Evolutionary conservation across 2,329 filamentous ascomycete genomes (phyloP), one percentile per base, ranked within the genome.

Genomic region (Botrytis squamosa): DNA sequence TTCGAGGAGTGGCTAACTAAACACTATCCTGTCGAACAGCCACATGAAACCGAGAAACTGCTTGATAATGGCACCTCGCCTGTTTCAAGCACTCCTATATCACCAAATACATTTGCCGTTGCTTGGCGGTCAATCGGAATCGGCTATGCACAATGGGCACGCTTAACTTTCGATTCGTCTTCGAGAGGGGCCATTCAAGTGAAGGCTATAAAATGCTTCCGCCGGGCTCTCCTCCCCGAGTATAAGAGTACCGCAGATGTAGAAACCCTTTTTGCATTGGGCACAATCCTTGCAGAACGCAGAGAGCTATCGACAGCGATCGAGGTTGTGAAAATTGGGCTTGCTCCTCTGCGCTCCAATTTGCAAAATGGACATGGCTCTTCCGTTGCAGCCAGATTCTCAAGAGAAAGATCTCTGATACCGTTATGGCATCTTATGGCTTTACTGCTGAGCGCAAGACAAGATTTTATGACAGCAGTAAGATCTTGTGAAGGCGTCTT

Each of bases 401-500:
- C 81, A 1, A 82, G 89, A 73, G 90, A 94, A 80, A 85, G 89
- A 65, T 86, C 88, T 10, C 83, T 91, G 49, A 90, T 98, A 38
- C 91, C 95, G 3, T 83, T 98, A 38, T 98, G 96, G 95, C 96
- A 99, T 84, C 86, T 99, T 25, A 86, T 99, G 65, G 91, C 94
- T 0, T 86, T 99, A 38, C 86, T 98, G 36, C 84, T 98, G 44
- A 97, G 93, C 77, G 93, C 94, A 1, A 90, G 93, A 76, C 92
- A 97, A 77, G 94, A 98, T 76, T 97, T 93, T 78, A 85, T 89
- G 68, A 92, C 93, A 81, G 95, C 96, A 2, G 88, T 89, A 42
- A 91, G 91, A 79, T 92, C 94, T 46, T 98, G 95, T 78, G 94
- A 97, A 80, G 94, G 93, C 40, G 95, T 94, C 5, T 92, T 98